Evolutionary conservation across 306 rosid species (phyloP), one percentile per base, ranked within the genome.

Genomic region (Glycine tomentella): DNA sequence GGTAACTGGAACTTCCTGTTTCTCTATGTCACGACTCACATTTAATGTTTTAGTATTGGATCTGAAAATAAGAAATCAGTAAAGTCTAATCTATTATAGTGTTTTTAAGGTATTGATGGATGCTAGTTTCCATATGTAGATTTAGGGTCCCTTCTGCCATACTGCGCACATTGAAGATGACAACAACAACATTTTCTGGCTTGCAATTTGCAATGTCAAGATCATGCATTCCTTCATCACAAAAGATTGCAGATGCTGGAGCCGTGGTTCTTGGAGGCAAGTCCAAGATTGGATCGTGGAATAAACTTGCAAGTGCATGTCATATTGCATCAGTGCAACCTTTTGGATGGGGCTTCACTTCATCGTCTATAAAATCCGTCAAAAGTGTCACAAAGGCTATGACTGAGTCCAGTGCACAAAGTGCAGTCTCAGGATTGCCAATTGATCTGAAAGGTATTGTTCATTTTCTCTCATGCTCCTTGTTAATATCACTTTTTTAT

Each of bases 121-220:
- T 72, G 59, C 64, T 52, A 16, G 25, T 70, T 48, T 77, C 46
- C 61, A 59, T 56, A 2, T 84, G 82, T 76, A 85, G 90, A 73
- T 89, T 77, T 83, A 73, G 65, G 42, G 57, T 71, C 68, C 69
- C 88, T 67, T 62, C 69, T 9, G 74, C 59, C 59, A 68, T 82
- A 82, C 74, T 78, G 45, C 76, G 16, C 49, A 61, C 82, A 55
- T 63, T 75, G 75, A 78, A 84, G 81, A 94, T 93, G 97, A 93
- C 91, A 40, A 86, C 97, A 34, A 76, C 90, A 5, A 90, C 97
- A 31, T 85, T 93, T 83, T 88, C 97, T 67, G 87, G 92, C 84
- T 86, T 93, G 86, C 98, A 95, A 73, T 75, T 91, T 76, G 93
- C 98, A 64, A 80, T 93, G 68, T 85, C 88, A 38, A 86, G 90